Percentiles rank a stretch among this genome's conserved stretches.
These are phyloP conservation scores for Lophiostoma macrostomum DNA, from an alignment of 495 filamentous ascomycete species.

Conservation along the genomic window DNA sequence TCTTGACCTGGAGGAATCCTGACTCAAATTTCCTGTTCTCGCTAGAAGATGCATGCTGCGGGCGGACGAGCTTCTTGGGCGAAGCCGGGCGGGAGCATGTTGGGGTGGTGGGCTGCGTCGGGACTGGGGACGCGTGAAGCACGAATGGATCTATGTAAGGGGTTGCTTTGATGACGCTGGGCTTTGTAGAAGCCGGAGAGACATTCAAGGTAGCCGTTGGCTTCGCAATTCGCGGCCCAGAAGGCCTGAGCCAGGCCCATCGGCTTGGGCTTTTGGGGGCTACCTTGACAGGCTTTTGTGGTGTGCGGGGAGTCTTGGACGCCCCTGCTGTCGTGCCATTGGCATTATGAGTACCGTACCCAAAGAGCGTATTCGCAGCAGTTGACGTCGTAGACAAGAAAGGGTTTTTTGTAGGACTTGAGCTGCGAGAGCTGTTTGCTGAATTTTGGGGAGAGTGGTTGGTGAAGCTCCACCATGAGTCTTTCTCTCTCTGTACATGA, in stretches of 20 bases:
- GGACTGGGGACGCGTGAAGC: conserved; percentile 4
- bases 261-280: neutral
- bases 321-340: neutral
- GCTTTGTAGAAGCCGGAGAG: too few species aligned
- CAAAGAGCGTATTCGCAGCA: conserved; percentile 1
- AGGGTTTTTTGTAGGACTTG: conserved; percentile 12
- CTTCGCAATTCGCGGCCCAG: conserved; percentile 4
- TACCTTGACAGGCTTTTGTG: neutral
- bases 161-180: neutral
- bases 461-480: conserved; percentile 14
- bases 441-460: conserved; percentile 11
- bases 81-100: conserved; percentile 3
- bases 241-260: conserved; percentile 24
- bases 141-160: conserved; percentile 25
- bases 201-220: neutral
- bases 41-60: neutral
- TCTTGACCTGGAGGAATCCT: conserved; percentile 11
- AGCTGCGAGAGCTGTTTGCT: neutral
- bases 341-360: neutral
- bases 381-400: neutral
- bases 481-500: conserved; percentile 8
- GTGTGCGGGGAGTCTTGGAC: neutral
- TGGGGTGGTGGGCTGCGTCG: conserved; percentile 9
- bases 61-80: conserved; percentile 10
- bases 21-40: conserved; percentile 8